phyloP scores from a whole-genome alignment of 352 stramenopile genomes.

The Phytophthora hibernalis region DNA sequence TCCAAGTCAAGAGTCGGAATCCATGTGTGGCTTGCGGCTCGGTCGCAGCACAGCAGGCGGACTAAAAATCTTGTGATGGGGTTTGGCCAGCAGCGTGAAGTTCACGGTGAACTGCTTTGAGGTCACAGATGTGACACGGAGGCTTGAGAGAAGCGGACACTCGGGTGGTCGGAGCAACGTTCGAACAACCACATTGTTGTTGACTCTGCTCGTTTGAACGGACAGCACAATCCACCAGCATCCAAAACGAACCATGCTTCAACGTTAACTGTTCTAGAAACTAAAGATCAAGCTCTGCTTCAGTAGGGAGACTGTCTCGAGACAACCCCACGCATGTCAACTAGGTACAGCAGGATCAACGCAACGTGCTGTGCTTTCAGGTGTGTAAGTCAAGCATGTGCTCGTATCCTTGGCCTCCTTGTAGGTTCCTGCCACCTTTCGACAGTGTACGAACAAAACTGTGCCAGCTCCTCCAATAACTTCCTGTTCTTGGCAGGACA shows the following conservation, averaged over 20 bases:
- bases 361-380: not conserved
- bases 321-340: not conserved
- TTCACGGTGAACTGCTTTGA: too few species aligned
- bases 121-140: constrained; percentile 8
- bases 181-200: constrained; percentile 19
- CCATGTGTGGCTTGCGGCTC: constrained; percentile 21
- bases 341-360: not conserved
- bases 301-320: constrained; percentile 4
- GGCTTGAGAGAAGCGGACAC: constrained; percentile 6
- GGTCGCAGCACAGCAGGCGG: constrained; percentile 2
- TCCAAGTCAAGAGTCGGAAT: constrained; percentile 20
- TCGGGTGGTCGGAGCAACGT: constrained; percentile 5
- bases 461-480: too few species aligned
- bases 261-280: constrained; percentile 19
- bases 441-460: too few species aligned
- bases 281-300: constrained; percentile 8
- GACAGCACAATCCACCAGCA: constrained; percentile 32
- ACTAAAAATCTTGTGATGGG: constrained; percentile 29
- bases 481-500: too few species aligned
- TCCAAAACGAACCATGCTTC: constrained; percentile 11
- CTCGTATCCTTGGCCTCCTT: not conserved
- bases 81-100: constrained; percentile 4
- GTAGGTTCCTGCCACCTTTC: too few species aligned
- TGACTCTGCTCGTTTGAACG: constrained; percentile 15
- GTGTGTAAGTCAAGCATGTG: not conserved